Evolutionary conservation across 169 alveolate genomes (phyloP), one percentile per base, ranked within the genome.

Genomic region (Plasmodium sp.): DNA sequence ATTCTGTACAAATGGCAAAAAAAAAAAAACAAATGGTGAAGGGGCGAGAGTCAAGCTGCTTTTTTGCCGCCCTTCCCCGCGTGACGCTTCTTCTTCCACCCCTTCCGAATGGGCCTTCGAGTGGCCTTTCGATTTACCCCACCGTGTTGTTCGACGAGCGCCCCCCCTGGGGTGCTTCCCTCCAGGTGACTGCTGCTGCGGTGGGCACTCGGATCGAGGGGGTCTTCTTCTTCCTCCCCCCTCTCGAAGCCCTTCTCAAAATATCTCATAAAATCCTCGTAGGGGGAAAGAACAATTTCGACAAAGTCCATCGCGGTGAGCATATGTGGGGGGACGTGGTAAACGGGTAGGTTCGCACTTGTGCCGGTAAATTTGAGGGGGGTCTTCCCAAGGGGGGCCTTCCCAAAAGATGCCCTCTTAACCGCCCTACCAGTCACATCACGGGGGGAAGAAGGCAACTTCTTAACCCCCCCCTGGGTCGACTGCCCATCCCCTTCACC

Each of bases 251-350:
- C 79, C 18, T 12, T 91, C 27, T 67, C 73, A 81, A 91, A 91
- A 48, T 36, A 33, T 72, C 22, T 82, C 31, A 71, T 81, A 4
- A 91, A 91, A 0, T 91, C 81, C 22, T 91, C 48, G 27, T 81
- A 81, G 14, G 91, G 84, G 36, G 95, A 81, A 81, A 81, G 81
- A 27, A 82, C 58, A 9, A 91, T 27, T 31, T 81, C 73, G 18
- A 81, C 41, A 71, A 91, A 82, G 77, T 91, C 95, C 33, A 33
- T 74, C 14, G 92, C 85, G 16, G 80, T 81, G 39, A 91, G 75
- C 84, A 45, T 71, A 45, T 91, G 73, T n/a, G 92, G 36, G 2
- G 91, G 81, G 48, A 48, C 22, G n/a, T 71, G 33, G 54, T 81
- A 67, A 27, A 73, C 31, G 5, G 95, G 43, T 22, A 86, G 2